Conservation (phyloP, 1,284 basidiomycete species). For the Agroathelia rolfsii region DNA sequence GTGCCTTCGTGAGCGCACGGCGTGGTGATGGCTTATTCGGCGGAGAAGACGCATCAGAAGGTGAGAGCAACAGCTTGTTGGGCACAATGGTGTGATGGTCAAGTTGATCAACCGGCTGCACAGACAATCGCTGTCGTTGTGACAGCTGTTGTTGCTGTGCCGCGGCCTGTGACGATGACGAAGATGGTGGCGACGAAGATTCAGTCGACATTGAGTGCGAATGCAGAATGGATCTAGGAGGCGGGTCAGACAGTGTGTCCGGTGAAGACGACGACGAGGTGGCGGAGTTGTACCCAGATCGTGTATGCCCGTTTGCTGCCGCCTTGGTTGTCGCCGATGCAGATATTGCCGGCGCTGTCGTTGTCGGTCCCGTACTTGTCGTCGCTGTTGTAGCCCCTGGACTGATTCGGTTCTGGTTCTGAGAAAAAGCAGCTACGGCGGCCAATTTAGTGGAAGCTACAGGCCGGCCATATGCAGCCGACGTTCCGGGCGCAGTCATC, state of each 20-base stretch:
- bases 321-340: too few species aligned
- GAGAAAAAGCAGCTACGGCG: constrained; percentile 51
- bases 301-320: too few species aligned
- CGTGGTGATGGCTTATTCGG: constrained; percentile 60
- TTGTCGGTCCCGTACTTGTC: constrained; percentile 31
- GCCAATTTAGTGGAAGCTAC: constrained; percentile 43
- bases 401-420: too few species aligned
- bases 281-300: constrained; percentile 18
- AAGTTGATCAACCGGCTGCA: too few species aligned
- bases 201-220: too few species aligned
- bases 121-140: too few species aligned
- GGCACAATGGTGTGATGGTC: too few species aligned
- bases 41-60: constrained; percentile 25
- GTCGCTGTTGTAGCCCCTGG: too few species aligned
- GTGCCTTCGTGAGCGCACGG: constrained; percentile 64
- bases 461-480: constrained; percentile 35
- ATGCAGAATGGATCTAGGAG: constrained; percentile 38
- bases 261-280: constrained; percentile 27
- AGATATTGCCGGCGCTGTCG: too few species aligned
- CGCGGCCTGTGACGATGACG: constrained; percentile 25
- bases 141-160: constrained; percentile 28
- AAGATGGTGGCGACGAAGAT: too few species aligned
- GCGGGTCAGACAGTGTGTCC: constrained; percentile 50
- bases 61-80: constrained; percentile 35
- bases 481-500: constrained; percentile 24